Percentiles rank a stretch among this genome's conserved stretches.
These are phyloP conservation scores for Cystobasidiaceae sp. DNA, from an alignment of 1,284 basidiomycete genomes.

Conservation along the genomic window DNA sequence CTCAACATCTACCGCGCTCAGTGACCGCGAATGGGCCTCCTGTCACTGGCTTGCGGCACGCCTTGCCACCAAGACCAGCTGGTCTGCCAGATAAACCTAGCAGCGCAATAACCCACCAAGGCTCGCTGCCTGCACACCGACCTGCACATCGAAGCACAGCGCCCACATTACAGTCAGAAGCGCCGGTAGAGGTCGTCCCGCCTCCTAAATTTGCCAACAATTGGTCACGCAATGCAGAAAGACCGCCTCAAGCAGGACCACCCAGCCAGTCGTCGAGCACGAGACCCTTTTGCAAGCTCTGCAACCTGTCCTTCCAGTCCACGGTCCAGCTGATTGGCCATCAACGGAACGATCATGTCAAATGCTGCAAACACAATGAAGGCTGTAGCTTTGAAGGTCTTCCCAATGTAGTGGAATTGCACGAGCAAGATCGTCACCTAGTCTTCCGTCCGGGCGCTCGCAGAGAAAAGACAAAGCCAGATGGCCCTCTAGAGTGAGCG, in stretches of 20 bases:
- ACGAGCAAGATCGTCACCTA: slow-evolving; percentile 86
- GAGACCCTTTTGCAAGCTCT: neutral
- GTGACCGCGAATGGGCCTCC: neutral
- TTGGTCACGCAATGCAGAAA: too few species aligned
- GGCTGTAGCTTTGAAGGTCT: slow-evolving; percentile 71
- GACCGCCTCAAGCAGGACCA: too few species aligned
- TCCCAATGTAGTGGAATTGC: slow-evolving; percentile 66
- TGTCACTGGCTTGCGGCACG: neutral
- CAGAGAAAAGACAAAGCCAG: slow-evolving; percentile 54
- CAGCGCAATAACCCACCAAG: neutral
- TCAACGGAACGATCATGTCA: slow-evolving; percentile 23
- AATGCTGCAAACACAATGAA: slow-evolving; percentile 38
- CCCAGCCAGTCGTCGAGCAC: neutral
- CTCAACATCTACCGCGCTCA: neutral
- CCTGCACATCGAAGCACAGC: neutral
- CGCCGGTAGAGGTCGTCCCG: neutral
- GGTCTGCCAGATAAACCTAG: neutral
- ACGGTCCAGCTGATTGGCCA: slow-evolving; percentile 8
- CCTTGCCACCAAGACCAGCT: neutral
- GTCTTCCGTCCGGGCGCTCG: slow-evolving; percentile 73
- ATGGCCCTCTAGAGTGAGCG: slow-evolving; percentile 22
- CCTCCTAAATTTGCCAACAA: too few species aligned
- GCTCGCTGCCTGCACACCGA: neutral
- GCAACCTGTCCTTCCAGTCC: neutral
- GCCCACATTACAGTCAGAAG: neutral